phyloP scores from a whole-genome alignment of 371 early-diverging fungal species.

The Apophysomyces ossiformis region DNA sequence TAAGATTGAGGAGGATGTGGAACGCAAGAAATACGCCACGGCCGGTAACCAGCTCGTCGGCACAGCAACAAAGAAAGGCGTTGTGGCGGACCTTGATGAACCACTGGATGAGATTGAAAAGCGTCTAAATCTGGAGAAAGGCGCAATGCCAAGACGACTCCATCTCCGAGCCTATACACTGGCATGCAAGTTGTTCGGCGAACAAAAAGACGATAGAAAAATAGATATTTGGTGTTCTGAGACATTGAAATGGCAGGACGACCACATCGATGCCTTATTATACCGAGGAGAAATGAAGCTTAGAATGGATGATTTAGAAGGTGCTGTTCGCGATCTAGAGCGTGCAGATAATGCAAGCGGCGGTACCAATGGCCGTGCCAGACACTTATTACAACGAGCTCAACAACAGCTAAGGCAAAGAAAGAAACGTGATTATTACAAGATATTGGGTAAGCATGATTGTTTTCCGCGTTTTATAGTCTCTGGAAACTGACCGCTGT shows the following conservation, averaged over 20 bases:
- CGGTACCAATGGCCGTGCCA: constrained; percentile 62
- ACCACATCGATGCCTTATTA: constrained; percentile 75
- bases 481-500: background rate
- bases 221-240: constrained; percentile 64
- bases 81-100: constrained; percentile 56
- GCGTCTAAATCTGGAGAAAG: constrained; percentile 26
- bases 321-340: constrained; percentile 70
- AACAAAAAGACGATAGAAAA: constrained; percentile 54
- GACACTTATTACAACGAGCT: constrained; percentile 65
- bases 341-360: constrained; percentile 69
- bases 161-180: constrained; percentile 56
- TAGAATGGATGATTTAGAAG: constrained; percentile 74
- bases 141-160: constrained; percentile 57
- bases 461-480: too few species aligned
- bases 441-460: constrained; percentile 69
- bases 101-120: constrained; percentile 39
- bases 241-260: constrained; percentile 59
- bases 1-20: constrained; percentile 58
- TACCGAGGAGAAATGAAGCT: constrained; percentile 73
- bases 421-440: constrained; percentile 90
- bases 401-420: constrained; percentile 73
- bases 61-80: constrained; percentile 41
- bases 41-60: constrained; percentile 70
- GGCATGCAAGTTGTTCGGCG: constrained; percentile 65
- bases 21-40: constrained; percentile 65